Evolutionary conservation across 2,329 filamentous ascomycete genomes (phyloP).

Genomic region (Cladosporium sp.): DNA sequence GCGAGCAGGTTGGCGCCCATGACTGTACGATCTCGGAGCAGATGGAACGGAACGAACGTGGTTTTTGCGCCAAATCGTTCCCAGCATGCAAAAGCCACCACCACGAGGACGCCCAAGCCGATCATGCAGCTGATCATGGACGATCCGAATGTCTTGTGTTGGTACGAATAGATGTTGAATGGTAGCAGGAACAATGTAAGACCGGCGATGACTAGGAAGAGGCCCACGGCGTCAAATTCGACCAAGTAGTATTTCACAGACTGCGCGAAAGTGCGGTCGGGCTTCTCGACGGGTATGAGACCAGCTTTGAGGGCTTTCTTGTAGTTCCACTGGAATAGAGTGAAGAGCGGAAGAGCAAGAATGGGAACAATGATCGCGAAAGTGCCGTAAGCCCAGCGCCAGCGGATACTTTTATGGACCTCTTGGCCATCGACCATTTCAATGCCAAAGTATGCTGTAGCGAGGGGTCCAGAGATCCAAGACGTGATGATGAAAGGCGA

Average conservation of each 20-base stretch:
- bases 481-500: slow-evolving; percentile 68
- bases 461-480: slow-evolving; percentile 54
- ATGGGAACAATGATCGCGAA: slow-evolving; percentile 66
- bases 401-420: slow-evolving; percentile 39
- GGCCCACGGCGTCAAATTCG: slow-evolving; percentile 66
- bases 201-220: slow-evolving; percentile 62
- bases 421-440: background rate
- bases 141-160: slow-evolving; percentile 37
- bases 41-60: slow-evolving; percentile 47
- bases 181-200: slow-evolving; percentile 66
- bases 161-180: slow-evolving; percentile 54
- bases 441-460: slow-evolving; percentile 26
- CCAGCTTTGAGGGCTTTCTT: slow-evolving; percentile 59
- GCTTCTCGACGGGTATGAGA: slow-evolving; percentile 46
- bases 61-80: slow-evolving; percentile 42
- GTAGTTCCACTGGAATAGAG: slow-evolving; percentile 60
- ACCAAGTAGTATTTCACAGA: slow-evolving; percentile 56
- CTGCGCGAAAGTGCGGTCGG: slow-evolving; percentile 49
- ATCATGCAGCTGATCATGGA: slow-evolving; percentile 44
- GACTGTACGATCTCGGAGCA: slow-evolving; percentile 52
- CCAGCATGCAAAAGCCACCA: slow-evolving; percentile 41
- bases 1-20: slow-evolving; percentile 54
- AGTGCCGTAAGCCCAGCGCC: slow-evolving; percentile 68
- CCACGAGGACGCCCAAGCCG: slow-evolving; percentile 39
- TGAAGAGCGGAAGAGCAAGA: slow-evolving; percentile 60